These are phyloP conservation scores for Trichomonas vaginalis DNA, from an alignment of 208 protist species.

Conservation along the genomic window DNA sequence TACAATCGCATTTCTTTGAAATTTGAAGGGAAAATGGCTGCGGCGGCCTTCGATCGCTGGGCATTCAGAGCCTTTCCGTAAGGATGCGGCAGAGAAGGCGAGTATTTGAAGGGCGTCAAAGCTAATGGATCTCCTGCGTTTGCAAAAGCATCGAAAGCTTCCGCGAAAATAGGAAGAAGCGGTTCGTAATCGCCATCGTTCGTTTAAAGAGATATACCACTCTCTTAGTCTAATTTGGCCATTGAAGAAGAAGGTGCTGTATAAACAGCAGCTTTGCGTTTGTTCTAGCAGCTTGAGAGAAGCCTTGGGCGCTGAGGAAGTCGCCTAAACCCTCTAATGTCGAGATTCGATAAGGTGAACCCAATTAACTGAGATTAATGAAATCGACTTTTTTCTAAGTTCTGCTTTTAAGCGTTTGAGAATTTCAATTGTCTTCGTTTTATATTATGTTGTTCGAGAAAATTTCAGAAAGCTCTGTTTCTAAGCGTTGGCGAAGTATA, in stretches of 20 bases:
- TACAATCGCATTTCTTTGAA: neutral
- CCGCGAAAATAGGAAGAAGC: neutral
- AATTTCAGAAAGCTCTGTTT: conserved; percentile 68
- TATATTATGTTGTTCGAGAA: conserved; percentile 63
- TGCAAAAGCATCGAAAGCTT: conserved; percentile 12
- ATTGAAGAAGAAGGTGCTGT: conserved; percentile 81
- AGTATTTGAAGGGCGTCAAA: neutral
- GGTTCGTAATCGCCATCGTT: neutral
- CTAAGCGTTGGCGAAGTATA: conserved; percentile 77
- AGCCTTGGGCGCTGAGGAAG: conserved; percentile 64
- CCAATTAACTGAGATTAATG: conserved; percentile 84
- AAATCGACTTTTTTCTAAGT: conserved; percentile 60
- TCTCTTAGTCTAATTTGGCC: neutral
- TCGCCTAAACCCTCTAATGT: conserved; percentile 75
- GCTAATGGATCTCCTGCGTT: neutral
- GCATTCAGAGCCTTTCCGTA: neutral
- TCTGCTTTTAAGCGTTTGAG: conserved; percentile 29
- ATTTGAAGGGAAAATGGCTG: neutral
- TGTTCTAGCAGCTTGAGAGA: conserved; percentile 77
- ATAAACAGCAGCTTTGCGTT: conserved; percentile 92
- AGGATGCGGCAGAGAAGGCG: neutral
- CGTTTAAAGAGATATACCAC: neutral
- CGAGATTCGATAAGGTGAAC: conserved; percentile 84
- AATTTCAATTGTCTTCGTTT: conserved; percentile 53
- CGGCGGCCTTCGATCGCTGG: neutral